A percentile compares a stretch with the other conserved stretches of the same genome.
Conservation (phyloP, 106 monocot species). For the Cymbidium sinense region DNA sequence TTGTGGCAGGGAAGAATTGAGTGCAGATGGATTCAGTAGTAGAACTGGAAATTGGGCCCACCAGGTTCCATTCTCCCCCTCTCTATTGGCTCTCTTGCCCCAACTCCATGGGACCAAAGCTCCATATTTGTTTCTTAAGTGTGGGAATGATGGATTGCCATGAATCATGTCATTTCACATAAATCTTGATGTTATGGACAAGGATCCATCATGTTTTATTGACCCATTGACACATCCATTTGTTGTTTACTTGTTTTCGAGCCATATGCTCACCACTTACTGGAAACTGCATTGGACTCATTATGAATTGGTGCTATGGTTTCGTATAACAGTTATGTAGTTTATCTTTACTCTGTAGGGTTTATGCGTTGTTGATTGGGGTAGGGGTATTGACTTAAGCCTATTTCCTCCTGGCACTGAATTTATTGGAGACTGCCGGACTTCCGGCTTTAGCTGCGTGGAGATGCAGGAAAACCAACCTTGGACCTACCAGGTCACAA, state of each 20-base stretch:
- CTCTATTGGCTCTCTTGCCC: too few species aligned
- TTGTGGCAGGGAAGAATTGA: slow-evolving; percentile 42
- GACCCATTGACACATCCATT: too few species aligned
- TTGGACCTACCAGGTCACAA: slow-evolving; percentile 80
- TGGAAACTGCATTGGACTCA: too few species aligned
- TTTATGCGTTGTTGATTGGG: slow-evolving; percentile 96
- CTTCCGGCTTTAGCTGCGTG: slow-evolving; percentile 80
- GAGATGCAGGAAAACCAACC: slow-evolving; percentile 75
- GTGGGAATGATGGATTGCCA: too few species aligned
- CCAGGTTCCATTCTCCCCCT: slow-evolving; percentile 32
- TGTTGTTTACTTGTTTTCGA: too few species aligned
- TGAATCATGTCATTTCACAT: too few species aligned
- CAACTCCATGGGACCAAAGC: too few species aligned
- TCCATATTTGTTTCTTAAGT: too few species aligned
- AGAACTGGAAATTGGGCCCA: slow-evolving; percentile 56
- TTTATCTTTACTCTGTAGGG: slow-evolving; percentile 52
- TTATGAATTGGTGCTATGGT: neutral
- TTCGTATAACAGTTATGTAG: neutral
- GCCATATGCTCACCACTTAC: too few species aligned
- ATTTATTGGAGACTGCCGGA: slow-evolving; percentile 64
- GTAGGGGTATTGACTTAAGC: slow-evolving; percentile 69
- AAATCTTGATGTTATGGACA: too few species aligned
- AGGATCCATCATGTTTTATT: too few species aligned
- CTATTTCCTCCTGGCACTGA: slow-evolving; percentile 55
- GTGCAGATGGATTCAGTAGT: slow-evolving; percentile 38